Evolutionary conservation across 2,329 filamentous ascomycete species (phyloP), one percentile per base, ranked within the genome.

Genomic region (Daldinia sp.): DNA sequence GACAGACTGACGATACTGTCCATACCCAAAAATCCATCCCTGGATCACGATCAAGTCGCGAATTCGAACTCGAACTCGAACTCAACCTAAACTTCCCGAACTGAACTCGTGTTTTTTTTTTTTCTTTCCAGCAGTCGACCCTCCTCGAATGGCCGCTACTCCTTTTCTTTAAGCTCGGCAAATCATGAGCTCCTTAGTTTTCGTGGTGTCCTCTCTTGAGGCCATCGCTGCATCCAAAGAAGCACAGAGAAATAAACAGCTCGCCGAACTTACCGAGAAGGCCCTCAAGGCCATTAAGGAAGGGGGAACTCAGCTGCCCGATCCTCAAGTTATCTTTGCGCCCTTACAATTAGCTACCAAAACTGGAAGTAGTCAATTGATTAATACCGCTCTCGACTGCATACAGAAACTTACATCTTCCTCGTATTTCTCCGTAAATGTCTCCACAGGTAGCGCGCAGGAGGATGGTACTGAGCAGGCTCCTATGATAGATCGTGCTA

Each of bases 391-490:
- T 6, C 89, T 99, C 77, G 96, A 99, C 82, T 98, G 95, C 82
- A 98, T 99, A 76, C 96, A 97, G 76, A 99, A 99, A 84, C 90
- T 99, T 70, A 98, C 98, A 79, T 98, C 95, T 76, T 99, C 97
- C 80, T 97, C 96, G 18, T 98, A 98, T 85, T 98, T 99, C 81
- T 95, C 95, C 55, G 88, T 93, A 56, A 88, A 90, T 39, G 84
- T 84, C 58, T 81, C 81, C 23, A 79, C 82, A 63, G 82, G 77
- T 57, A 77, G 81, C 41, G 81, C 83, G n/a, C 71, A 81, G 62
- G 80, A 84, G 72, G 81, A 85, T 72, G 81, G 80, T 48, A 76
- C 79, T 66, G 80, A 80, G 60, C 83, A 84, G 44, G 85, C 92
- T 3, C 94, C 95, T 15, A 85, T 99, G 73, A 99, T 99, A 78